These are phyloP conservation scores for Aureobasidium zeae DNA, from an alignment of 2,329 filamentous ascomycete genomes.

Conservation along the genomic window DNA sequence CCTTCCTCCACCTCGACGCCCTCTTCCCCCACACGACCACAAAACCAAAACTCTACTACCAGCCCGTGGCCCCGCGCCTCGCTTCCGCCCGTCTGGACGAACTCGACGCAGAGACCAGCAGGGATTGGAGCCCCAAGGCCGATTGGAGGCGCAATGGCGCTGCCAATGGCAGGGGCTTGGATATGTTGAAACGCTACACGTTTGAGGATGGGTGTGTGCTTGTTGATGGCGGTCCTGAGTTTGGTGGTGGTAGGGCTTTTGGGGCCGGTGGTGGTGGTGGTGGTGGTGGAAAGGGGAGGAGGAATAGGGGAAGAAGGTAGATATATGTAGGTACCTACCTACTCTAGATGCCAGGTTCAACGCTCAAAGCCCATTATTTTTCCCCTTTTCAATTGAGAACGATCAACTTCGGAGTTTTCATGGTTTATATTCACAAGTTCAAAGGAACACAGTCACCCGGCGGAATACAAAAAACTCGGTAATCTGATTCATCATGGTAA, in stretches of 20 bases:
- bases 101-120: conserved; percentile 39
- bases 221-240: conserved; percentile 34
- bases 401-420: too few species aligned
- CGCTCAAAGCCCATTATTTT: too few species aligned
- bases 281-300: conserved; percentile 15
- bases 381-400: too few species aligned
- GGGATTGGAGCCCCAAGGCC: conserved; percentile 30
- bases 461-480: too few species aligned
- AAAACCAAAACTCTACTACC: conserved; percentile 57
- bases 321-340: too few species aligned
- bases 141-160: conserved; percentile 23
- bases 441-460: too few species aligned
- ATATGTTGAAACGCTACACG: conserved; percentile 33
- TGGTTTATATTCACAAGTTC: too few species aligned
- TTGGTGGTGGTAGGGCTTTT: conserved; percentile 21
- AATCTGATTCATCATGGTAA: too few species aligned
- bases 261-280: conserved; percentile 19
- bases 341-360: too few species aligned
- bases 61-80: conserved; percentile 56
- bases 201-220: conserved; percentile 38
- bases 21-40: conserved; percentile 51
- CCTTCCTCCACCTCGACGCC: conserved; percentile 49
- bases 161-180: conserved; percentile 21
- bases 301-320: background rate
- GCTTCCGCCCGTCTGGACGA: conserved; percentile 56